Evolutionary conservation across 208 protist genomes (phyloP).

Genomic region (Trypanosoma boissoni): DNA sequence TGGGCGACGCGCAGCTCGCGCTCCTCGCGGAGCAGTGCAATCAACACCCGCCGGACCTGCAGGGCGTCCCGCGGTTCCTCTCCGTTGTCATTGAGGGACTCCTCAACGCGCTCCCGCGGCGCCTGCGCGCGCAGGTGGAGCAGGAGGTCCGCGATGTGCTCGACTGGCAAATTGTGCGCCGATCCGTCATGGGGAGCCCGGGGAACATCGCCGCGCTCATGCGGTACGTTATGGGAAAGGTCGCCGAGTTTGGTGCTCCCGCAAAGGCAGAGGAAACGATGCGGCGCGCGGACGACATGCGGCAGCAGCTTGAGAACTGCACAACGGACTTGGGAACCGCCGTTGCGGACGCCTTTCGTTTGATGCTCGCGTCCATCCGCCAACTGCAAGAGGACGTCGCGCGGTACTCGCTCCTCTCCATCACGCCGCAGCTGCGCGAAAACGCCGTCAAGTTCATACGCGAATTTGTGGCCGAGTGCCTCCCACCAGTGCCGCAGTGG

Average conservation of each 20-base stretch:
- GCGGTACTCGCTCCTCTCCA: slow-evolving; percentile 57
- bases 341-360: slow-evolving; percentile 59
- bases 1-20: slow-evolving; percentile 49
- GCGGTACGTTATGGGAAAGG: slow-evolving; percentile 62
- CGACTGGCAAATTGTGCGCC: slow-evolving; percentile 67
- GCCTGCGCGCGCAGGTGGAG: slow-evolving; percentile 45
- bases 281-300: slow-evolving; percentile 30
- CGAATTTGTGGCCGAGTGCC: slow-evolving; percentile 57
- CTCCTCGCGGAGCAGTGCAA: slow-evolving; percentile 55
- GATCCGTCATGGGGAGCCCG: slow-evolving; percentile 30
- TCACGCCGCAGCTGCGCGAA: slow-evolving; percentile 47
- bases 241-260: slow-evolving; percentile 59
- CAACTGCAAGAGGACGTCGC: slow-evolving; percentile 65
- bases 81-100: slow-evolving; percentile 50
- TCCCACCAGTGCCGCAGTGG: slow-evolving; percentile 53
- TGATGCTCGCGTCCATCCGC: slow-evolving; percentile 59
- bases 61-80: slow-evolving; percentile 48
- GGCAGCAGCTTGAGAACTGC: slow-evolving; percentile 39
- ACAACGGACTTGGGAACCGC: slow-evolving; percentile 55
- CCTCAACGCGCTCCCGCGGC: slow-evolving; percentile 60
- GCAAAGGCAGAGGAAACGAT: slow-evolving; percentile 47
- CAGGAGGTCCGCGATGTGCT: slow-evolving; percentile 77
- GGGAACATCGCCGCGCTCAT: slow-evolving; percentile 53
- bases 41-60: slow-evolving; percentile 34
- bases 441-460: slow-evolving; percentile 74